phyloP scores from a whole-genome alignment of 1,139 yeast genomes.

The Geotrichum aggregatum region DNA sequence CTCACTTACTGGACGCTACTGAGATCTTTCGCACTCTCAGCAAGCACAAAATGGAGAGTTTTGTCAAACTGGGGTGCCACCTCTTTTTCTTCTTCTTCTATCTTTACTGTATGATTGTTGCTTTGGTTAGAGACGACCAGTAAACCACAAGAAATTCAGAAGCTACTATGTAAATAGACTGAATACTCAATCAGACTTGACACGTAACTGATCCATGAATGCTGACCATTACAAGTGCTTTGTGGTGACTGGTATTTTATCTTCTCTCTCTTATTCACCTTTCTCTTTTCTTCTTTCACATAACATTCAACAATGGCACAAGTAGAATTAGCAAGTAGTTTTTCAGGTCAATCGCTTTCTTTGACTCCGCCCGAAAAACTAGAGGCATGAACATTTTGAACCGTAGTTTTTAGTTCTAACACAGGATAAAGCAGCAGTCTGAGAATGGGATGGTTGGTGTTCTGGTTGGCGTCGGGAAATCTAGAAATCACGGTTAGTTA shows the following conservation, averaged over 20 bases:
- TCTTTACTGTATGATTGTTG: constrained; percentile 94
- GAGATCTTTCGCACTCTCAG: constrained; percentile 94
- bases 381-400: not conserved
- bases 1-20: constrained; percentile 91
- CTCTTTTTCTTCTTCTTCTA: constrained; percentile 90
- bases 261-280: too few relatives aligned
- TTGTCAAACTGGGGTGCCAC: constrained; percentile 86
- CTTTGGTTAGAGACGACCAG: constrained; percentile 64
- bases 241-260: too few relatives aligned
- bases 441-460: constrained; percentile 12
- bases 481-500: constrained; percentile 10
- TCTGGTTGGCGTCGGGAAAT: constrained; percentile 12
- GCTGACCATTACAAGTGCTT: too few relatives aligned
- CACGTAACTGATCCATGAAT: too few relatives aligned
- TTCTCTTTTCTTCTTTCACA: too few relatives aligned
- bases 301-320: too few relatives aligned
- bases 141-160: not conserved
- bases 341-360: too few relatives aligned
- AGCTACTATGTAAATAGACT: too few relatives aligned
- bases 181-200: too few relatives aligned
- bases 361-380: too few relatives aligned
- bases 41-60: constrained; percentile 88
- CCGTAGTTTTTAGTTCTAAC: not conserved
- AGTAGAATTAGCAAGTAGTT: too few relatives aligned
- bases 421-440: not conserved